Conservation (phyloP, 2,329 filamentous ascomycete species). For the Penicillium polonicum region DNA sequence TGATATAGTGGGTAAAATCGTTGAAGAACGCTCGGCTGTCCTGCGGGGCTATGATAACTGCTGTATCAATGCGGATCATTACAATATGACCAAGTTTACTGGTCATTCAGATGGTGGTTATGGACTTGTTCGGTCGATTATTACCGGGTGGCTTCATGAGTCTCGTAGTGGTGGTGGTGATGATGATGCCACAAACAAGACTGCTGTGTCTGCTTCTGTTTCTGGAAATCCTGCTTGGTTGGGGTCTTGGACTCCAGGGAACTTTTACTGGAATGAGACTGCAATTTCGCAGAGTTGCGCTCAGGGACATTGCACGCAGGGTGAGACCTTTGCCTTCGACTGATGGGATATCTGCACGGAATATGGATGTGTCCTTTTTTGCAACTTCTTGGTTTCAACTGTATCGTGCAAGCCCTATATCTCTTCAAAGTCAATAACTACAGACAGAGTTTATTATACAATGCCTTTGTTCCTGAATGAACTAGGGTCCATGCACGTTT, state of each 20-base stretch:
- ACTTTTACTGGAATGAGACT: neutral
- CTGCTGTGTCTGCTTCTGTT: neutral
- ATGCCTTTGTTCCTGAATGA: neutral
- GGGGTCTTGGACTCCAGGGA: neutral
- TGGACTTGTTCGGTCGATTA: neutral
- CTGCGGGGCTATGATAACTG: slow-evolving; percentile 2
- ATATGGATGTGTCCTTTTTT: too few relatives aligned
- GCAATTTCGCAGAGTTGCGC: neutral
- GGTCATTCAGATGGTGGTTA: slow-evolving; percentile 4
- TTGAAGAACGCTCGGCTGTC: slow-evolving; percentile 12
- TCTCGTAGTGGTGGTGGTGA: neutral
- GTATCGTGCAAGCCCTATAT: neutral
- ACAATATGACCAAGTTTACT: slow-evolving; percentile 7
- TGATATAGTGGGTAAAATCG: slow-evolving; percentile 12
- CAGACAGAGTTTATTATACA: neutral
- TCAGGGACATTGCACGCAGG: neutral
- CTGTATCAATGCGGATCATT: slow-evolving; percentile 12
- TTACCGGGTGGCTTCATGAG: slow-evolving; percentile 2
- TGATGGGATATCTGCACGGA: neutral
- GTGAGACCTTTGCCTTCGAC: neutral
- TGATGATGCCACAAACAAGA: neutral
- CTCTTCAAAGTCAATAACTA: neutral
- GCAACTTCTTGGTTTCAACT: neutral
- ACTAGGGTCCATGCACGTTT: neutral
- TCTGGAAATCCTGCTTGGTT: slow-evolving; percentile 1